Evolutionary conservation across 805 yeast species (phyloP), one percentile per base, ranked within the genome.

Genomic region (Vanderwaltozyma tropicalis): DNA sequence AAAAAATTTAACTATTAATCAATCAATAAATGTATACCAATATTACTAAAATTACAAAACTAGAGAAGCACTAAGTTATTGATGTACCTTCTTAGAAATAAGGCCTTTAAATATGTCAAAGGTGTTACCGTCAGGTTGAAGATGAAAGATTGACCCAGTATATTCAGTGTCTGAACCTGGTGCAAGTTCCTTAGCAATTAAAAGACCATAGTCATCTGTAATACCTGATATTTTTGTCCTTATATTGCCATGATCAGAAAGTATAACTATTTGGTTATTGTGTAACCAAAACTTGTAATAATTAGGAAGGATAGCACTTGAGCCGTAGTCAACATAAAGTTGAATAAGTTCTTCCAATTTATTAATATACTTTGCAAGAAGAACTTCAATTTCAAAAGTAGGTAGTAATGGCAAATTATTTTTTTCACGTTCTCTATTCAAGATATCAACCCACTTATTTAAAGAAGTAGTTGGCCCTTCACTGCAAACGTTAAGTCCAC

Each of bases 121-220:
- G 3, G 96, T 85, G 56, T 92, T 92, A 1, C 99, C 98, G 59
- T 92, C 98, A 0, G 99, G 97, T 57, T 88, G 96, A 33, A 92
- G 63, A 48, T 85, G 80, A 45, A 71, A 78, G 4, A 52, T 63
- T 30, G 64, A 68, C 0, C 85, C 83, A 1, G 79, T 74, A 13
- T 64, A 64, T 11, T 48, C 53, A 17, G 69, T 70, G 12, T 59
- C 51, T 5, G 59, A 46, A 6, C 59, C 59, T 2, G 49, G 38
- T 35, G 72, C 71, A 7, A 78, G 57, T 45, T 83, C 95, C 42
- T 75, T 78, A 2, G 84, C 98, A 12, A 78, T 60, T 41, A 92
- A 62, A 63, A 88, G 65, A 0, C 98, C 99, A 59, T 79, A 82
- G 39, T 87, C 95, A 2, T 68, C 64, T 0, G 94, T 79, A 32